These are phyloP conservation scores for Pyrenochaeta sp. DNA, from an alignment of 2,329 filamentous ascomycete genomes.

Conservation along the genomic window DNA sequence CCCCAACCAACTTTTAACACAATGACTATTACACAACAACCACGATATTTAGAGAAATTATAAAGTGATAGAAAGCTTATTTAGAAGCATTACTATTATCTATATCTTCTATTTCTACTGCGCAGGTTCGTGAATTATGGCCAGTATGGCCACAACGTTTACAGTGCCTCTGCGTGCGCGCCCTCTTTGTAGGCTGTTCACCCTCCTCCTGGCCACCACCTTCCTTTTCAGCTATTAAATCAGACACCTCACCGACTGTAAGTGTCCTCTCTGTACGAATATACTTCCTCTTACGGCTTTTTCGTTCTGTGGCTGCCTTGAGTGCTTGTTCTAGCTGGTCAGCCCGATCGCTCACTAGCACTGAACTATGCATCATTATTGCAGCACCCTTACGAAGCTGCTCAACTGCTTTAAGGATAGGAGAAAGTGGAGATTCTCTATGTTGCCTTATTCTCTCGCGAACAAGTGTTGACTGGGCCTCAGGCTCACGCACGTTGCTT, in stretches of 20 bases:
- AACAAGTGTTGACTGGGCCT: conserved; percentile 13
- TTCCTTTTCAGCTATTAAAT: neutral
- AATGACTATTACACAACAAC: neutral
- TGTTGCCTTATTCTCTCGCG: conserved; percentile 4
- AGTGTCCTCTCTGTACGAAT: neutral
- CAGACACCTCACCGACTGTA: neutral
- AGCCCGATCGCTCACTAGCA: neutral
- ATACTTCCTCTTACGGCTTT: neutral
- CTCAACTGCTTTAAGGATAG: conserved; percentile 8
- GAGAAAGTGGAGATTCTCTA: conserved; percentile 4
- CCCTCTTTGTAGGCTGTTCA: neutral
- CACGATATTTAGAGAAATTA: neutral
- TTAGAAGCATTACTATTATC: neutral
- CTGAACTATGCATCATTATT: neutral
- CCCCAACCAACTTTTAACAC: neutral
- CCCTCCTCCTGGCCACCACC: neutral
- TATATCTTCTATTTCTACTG: neutral
- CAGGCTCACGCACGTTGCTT: conserved; percentile 7
- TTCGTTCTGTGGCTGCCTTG: neutral
- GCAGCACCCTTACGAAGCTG: conserved; percentile 13
- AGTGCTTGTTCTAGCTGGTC: neutral
- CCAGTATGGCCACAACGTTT: neutral
- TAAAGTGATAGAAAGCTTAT: neutral
- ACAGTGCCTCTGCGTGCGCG: neutral
- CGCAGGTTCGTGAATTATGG: neutral